Evolutionary conservation across 345 rosid species (phyloP).

Genomic region (Melaleuca alternifolia): DNA sequence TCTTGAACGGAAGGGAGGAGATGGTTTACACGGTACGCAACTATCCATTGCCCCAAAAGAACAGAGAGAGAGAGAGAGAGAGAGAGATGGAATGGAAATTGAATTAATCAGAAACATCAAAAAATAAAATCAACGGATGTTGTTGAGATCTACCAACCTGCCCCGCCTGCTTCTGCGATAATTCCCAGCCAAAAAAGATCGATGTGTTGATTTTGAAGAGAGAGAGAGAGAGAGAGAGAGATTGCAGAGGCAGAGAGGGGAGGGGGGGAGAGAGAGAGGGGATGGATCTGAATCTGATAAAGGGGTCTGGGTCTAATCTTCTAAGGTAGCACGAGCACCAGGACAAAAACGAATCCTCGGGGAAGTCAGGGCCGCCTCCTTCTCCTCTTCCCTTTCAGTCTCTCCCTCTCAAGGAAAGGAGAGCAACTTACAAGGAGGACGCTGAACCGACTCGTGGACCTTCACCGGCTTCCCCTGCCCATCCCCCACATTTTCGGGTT

Average conservation of each 20-base stretch:
- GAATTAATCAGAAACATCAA: neutral
- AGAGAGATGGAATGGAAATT: neutral
- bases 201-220: neutral
- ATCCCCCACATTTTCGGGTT: neutral
- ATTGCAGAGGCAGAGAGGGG: neutral
- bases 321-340: neutral
- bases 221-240: neutral
- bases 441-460: neutral
- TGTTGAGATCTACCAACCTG: neutral
- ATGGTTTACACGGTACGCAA: neutral
- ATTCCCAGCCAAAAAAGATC: neutral
- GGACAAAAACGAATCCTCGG: neutral
- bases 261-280: neutral
- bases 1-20: neutral
- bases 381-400: neutral
- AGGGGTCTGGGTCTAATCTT: neutral
- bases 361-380: neutral
- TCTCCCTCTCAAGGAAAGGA: neutral
- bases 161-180: neutral
- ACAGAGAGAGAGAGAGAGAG: too few relatives aligned
- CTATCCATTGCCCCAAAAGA: neutral
- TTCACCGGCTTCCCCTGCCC: neutral
- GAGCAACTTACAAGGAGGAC: neutral
- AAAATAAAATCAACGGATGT: neutral
- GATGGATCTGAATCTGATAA: neutral